Evolutionary conservation across 345 rosid species (phyloP).

Genomic region (Isatis tinctoria): DNA sequence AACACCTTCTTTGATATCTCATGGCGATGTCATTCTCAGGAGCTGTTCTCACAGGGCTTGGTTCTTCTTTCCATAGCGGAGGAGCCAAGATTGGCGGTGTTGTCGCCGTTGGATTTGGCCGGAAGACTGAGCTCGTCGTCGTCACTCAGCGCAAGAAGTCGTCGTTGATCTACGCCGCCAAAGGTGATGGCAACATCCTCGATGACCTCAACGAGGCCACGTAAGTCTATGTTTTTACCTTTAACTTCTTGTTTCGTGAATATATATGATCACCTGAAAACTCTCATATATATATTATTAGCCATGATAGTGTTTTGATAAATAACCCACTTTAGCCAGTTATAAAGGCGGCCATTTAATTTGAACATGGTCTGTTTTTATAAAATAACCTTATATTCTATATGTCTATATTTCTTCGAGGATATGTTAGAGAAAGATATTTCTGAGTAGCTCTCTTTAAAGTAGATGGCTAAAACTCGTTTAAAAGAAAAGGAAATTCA

Average conservation of each 20-base stretch:
- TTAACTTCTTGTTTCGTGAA: neutral
- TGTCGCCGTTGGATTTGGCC: neutral
- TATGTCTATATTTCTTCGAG: neutral
- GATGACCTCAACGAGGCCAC: constrained; percentile 29
- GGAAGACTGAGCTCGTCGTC: neutral
- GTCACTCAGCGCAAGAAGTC: constrained; percentile 28
- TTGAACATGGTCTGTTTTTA: neutral
- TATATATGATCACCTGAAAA: neutral
- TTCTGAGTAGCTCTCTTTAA: neutral
- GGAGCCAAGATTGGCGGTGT: neutral
- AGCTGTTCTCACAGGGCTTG: constrained; percentile 22
- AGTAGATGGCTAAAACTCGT: neutral
- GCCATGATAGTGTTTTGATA: neutral
- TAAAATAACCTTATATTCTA: neutral
- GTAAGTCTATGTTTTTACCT: constrained; percentile 3
- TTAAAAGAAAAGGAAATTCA: neutral
- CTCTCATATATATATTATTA: neutral
- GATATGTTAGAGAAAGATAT: neutral
- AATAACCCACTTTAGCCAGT: neutral
- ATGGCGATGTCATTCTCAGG: constrained; percentile 32
- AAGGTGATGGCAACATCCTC: constrained; percentile 23
- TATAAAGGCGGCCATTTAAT: neutral
- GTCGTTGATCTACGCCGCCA: constrained; percentile 16
- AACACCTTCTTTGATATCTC: neutral
- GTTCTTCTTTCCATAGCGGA: constrained; percentile 6